Evolutionary conservation across 2,329 filamentous ascomycete species (phyloP).

Genomic region (Fusarium burgessii): DNA sequence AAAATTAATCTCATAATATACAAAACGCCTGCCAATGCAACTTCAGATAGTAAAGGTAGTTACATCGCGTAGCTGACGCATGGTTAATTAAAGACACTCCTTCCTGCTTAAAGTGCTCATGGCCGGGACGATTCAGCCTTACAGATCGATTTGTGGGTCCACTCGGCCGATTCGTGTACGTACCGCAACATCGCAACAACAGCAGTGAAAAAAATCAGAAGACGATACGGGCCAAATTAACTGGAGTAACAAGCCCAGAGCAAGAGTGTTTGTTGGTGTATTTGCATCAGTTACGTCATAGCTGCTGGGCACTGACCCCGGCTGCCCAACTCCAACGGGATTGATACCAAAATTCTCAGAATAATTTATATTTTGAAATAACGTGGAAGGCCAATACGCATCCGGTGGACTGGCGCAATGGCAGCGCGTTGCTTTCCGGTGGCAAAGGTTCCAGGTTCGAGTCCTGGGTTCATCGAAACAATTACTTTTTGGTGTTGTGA

Average conservation of each 20-base stretch:
- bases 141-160: background rate
- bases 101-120: background rate
- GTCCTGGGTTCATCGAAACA: conserved; percentile 46
- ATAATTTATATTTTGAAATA: background rate
- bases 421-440: conserved; percentile 52
- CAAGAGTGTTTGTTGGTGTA: background rate
- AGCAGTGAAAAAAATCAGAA: rapidly evolving
- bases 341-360: too few relatives aligned
- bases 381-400: rapidly evolving
- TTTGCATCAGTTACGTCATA: too few relatives aligned
- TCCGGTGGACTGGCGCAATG: conserved; percentile 40
- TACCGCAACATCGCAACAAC: background rate
- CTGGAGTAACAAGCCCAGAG: rapidly evolving
- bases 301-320: too few relatives aligned
- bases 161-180: background rate
- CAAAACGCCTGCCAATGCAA: too few relatives aligned
- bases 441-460: conserved; percentile 53
- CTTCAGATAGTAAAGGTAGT: too few relatives aligned
- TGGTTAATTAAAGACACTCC: too few relatives aligned
- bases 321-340: too few relatives aligned
- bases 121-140: background rate
- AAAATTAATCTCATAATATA: too few relatives aligned
- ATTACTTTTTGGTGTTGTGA: background rate
- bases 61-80: too few relatives aligned
- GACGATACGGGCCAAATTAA: rapidly evolving